Evolutionary conservation across 257 asterid genomes (phyloP).

Genomic region (Solanum pennellii): DNA sequence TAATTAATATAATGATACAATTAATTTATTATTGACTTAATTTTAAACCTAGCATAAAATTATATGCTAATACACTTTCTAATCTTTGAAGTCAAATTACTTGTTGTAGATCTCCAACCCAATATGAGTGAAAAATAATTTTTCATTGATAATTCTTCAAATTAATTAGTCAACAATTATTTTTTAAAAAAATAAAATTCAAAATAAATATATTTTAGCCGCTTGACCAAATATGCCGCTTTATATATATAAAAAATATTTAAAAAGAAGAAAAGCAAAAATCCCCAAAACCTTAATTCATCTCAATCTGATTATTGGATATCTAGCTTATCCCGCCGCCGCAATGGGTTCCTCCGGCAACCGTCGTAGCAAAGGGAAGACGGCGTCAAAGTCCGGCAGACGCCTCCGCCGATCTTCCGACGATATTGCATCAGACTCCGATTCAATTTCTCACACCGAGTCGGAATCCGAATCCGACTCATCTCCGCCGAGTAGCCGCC

Average conservation of each 20-base stretch:
- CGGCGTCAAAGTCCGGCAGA: not conserved
- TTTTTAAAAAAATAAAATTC: no score
- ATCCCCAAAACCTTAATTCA: not conserved
- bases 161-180: no score
- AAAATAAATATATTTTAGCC: no score
- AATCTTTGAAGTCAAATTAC: not conserved
- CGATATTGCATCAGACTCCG: constrained; percentile 10
- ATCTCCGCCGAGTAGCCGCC: not conserved
- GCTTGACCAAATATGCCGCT: no score
- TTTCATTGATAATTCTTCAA: no score
- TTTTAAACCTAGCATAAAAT: no score
- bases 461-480: constrained; percentile 2
- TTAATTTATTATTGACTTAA: not conserved
- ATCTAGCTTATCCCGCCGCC: not conserved
- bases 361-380: not conserved
- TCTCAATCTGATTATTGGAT: no score
- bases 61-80: not conserved
- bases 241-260: no score
- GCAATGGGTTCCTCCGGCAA: not conserved
- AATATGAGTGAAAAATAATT: no score
- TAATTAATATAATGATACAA: no score
- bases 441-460: constrained; percentile 9
- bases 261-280: not conserved
- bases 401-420: not conserved
- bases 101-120: not conserved